Evolutionary conservation across 352 stramenopile genomes (phyloP), one percentile per base, ranked within the genome.

Genomic region (Hyaloperonospora arabidopsidis): DNA sequence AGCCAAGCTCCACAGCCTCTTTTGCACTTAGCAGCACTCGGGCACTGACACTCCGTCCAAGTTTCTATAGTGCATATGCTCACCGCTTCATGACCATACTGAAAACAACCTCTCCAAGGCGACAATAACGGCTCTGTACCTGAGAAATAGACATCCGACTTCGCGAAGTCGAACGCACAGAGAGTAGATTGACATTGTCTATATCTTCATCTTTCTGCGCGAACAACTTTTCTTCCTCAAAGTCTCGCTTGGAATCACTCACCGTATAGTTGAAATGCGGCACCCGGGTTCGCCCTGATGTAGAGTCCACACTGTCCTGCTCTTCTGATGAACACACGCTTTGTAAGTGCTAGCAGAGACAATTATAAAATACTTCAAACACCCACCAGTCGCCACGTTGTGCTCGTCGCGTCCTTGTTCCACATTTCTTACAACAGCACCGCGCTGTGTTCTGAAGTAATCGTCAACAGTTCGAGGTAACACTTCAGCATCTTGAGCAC

Each of bases 241-340:
- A 86, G 43, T 90, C 79, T 38, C 76, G 74, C 75, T 87, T 86
- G 28, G 88, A 89, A 49, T 88, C 78, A 56, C 69, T 88, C 49
- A 75, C 63, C 13, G 78, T 83, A 66, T 90, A 87, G 53, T 87
- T 85, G 10, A 73, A 70, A 68, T 67, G 82, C 34, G 70, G 65
- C 17, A 67, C 69, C 21, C 72, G 53, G 15, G 54, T 54, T 8
- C 59, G 73, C 41, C 64, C 60, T n/a, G 61, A 57, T 1, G 44
- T 63, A 14, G 70, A 79, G 5, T 58, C 59, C 39, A 82, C 68
- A 36, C 72, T 86, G 39, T 82, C 65, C 48, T 77, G 72, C 3
- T 76, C 73, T 14, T 69, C 57, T 55, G 49, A 47, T 32, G 36
- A 22, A 52, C 17, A 4, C 11, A 46, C 21, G 25, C 6, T 10